Base-by-base conservation (phyloP, 2,329 filamentous ascomycete genomes). In the Aureobasidium subglaciale region DNA sequence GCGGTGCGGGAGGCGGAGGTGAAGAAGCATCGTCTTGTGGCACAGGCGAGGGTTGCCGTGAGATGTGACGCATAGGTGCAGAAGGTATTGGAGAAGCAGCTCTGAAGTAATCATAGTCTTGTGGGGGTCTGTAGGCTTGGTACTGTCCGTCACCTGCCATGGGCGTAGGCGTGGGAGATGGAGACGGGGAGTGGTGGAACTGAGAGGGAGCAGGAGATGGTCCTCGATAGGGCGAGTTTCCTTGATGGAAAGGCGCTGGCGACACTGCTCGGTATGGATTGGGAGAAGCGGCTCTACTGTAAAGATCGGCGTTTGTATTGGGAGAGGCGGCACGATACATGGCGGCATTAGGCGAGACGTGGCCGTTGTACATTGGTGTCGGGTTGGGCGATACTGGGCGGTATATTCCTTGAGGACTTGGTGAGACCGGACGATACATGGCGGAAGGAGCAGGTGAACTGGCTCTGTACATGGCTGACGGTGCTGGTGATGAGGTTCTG, bases 1-100 rank as follows among this genome's bases (percentile, higher is more conserved):
- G 91, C 6, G 91, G 90, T 8, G 91, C 90, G 2, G 90, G 85
- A 2, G 90, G 90, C 7, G 90, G 90, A 16, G 90, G 88, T 8
- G 87, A 86, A 18, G 82, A 83, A 37, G 80, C 78, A 18, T 70
- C 61, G 63, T 65, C 18, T 35, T 56, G 59, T 2, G 57, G 59
- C 9, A 38, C 41, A 16, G 62, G 63, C 30, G 65, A 66, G 8
- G 61, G 54, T 22, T 57, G 50, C 32, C 63, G 54, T 6, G 57
- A 59, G 8, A 59, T 43, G 16, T 57, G 48, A 11, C 67, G 69
- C 59, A 68, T 71, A 48, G 61, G 70, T 58, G 71, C 70, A 16
- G 69, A 73, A 59, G 73, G 75, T 4, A 67, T 65, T 16, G 71
- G 71, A 10, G 73, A 76, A 20, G 70, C 65, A 13, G 68, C 68